Evolutionary conservation across 2,329 filamentous ascomycete species (phyloP), one percentile per base, ranked within the genome.

Genomic region (Xylaria sp.): DNA sequence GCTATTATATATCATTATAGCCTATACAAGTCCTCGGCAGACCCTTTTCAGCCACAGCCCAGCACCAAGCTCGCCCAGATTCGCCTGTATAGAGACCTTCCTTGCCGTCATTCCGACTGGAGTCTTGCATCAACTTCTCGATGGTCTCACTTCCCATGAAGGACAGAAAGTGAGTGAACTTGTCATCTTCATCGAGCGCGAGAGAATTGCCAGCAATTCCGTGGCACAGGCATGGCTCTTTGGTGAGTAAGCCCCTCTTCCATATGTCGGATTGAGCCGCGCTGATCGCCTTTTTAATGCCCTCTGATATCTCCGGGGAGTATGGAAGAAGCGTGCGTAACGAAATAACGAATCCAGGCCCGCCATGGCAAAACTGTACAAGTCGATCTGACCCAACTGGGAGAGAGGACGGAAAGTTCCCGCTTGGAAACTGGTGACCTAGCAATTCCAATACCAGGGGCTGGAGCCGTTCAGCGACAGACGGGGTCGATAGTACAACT

Each of bases 311-410:
- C 0, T 80, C 81, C 0, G 88, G 86, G 68, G 90, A 91, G 76
- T 86, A 83, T 8, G 84, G 81, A 59, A 82, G 81, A 61, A 92
- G 83, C 1, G 86, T 85, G 4, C 85, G 74, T 9, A 92, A 82
- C 6, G 88, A 89, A 39, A 86, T 80, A 9, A 91, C 80, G 25
- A 91, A 85, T 0, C 90, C 90, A 2, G 90, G 87, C 0, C 88
- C 88, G 2, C 90, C 90, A 74, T 92, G 90, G 74, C 89, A 92
- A 78, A 90, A 89, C 75, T 92, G 89, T 7, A 92, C 85, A 7
- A 89, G 80, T 51, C 65, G 54, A 39, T 78, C 76, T 4, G 67
- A 62, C 61, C 76, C 44, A 68, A 68, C 61, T 6, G 74, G 84
- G 10, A 86, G 82, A 56, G 84, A 86, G 7, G 85, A 85, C 0